phyloP scores from a whole-genome alignment of 2,329 filamentous ascomycete genomes.

The Aspergillus hortae region DNA sequence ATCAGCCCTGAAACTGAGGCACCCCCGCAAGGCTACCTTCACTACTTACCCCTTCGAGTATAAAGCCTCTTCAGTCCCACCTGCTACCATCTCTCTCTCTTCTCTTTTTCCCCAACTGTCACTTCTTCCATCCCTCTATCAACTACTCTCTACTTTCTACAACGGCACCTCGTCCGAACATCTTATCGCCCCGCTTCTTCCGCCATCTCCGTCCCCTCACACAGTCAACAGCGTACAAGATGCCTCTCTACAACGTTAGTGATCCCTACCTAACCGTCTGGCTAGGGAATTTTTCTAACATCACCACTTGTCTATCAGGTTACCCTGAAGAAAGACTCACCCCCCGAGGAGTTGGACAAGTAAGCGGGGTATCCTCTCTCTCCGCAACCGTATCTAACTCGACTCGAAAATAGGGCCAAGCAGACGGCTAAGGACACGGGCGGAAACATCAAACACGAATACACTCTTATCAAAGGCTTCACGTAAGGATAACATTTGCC shows the following conservation, averaged over 20 bases:
- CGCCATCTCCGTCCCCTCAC: neutral
- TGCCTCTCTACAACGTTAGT: slow-evolving; percentile 41
- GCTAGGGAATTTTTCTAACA: neutral
- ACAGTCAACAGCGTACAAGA: slow-evolving; percentile 15
- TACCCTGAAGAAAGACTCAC: slow-evolving; percentile 70
- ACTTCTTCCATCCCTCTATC: neutral
- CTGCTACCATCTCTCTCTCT: slow-evolving; percentile 1
- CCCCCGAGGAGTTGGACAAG: slow-evolving; percentile 64
- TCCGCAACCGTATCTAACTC: slow-evolving; percentile 12
- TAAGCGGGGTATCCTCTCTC: slow-evolving; percentile 36
- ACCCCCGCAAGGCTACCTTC: slow-evolving; percentile 3
- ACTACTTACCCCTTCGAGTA: slow-evolving; percentile 3
- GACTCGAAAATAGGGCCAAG: slow-evolving; percentile 61
- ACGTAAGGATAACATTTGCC: slow-evolving; percentile 58
- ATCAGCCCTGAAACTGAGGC: slow-evolving; percentile 9
- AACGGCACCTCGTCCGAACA: neutral
- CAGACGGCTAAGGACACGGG: slow-evolving; percentile 69
- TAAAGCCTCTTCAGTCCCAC: slow-evolving; percentile 11
- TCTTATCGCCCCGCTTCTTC: neutral
- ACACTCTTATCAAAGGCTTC: slow-evolving; percentile 86
- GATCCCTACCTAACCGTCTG: neutral
- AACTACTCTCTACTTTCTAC: neutral
- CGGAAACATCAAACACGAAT: slow-evolving; percentile 80
- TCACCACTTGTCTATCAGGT: slow-evolving; percentile 52
- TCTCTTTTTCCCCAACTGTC: neutral